Evolutionary conservation across 177 flowering plant genomes (phyloP), one percentile per base, ranked within the genome.

Genomic region (Vitis hybrid): DNA sequence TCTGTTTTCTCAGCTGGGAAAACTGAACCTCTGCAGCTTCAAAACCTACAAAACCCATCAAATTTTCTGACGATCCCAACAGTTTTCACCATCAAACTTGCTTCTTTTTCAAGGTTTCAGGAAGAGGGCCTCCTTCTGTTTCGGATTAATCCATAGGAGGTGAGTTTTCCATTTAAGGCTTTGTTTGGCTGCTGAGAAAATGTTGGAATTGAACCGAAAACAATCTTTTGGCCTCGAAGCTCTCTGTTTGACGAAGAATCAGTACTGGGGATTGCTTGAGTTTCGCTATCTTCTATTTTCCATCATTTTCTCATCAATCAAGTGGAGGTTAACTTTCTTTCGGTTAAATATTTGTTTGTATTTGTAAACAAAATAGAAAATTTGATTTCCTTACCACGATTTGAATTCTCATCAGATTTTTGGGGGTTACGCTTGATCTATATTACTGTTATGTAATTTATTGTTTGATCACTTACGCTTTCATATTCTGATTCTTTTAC

Each of bases 1-100:
- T 51, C 64, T 67, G 57, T 67, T 67, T 65, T 51, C 45, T 49
- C 9, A 18, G 32, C 3, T 45, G 14, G 26, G 19, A 30, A 11
- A 23, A 30, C 12, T 6, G 11, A 11, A 17, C 11, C 26, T 45
- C 49, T 11, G 18, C 45, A 4, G 8, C 45, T 39, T 39, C 45
- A 6, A 39, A 30, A 1, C 10, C 49, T 6, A 19, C 8, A 30
- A 48, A 39, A 51, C 60, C 30, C 65, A 18, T 69, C 13, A 19
- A 34, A 6, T 1, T 14, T 64, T 49, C 6, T 2, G 0, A 11
- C 57, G 7, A 11, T 3, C 59, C 62, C 3, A 5, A 12, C 23
- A 7, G 52, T 61, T 71, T 11, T 51, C 57, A 26, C 56, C 68
- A 60, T 32, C 72, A 13, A 51, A 49, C 51, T 52, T 39, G 64